A percentile compares a stretch with the other conserved stretches of the same genome.
phyloP scores from a whole-genome alignment of 176 grass and related monocot species.

The Musa beccarii region DNA sequence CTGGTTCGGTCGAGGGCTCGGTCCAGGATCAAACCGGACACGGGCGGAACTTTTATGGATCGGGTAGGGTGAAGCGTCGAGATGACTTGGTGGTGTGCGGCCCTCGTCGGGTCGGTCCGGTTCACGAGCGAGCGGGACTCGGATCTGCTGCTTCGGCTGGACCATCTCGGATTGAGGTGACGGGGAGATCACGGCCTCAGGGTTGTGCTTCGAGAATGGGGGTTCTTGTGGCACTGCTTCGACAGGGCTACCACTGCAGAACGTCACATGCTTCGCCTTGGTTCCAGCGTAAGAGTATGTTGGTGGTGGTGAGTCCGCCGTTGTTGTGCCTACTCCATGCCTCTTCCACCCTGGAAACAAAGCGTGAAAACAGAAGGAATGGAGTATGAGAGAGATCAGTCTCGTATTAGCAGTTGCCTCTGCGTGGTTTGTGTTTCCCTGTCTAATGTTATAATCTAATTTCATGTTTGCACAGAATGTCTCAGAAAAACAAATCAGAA shows the following conservation, averaged over 20 bases:
- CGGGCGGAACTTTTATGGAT: neutral
- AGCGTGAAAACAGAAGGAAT: neutral
- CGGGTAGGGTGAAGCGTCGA: neutral
- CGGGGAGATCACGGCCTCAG: slow-evolving; percentile 6
- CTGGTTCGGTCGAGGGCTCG: neutral
- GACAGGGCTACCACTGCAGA: slow-evolving; percentile 38
- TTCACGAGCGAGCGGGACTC: slow-evolving; percentile 35
- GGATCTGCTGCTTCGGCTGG: slow-evolving; percentile 24
- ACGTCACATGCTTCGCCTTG: slow-evolving; percentile 48
- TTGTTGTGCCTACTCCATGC: slow-evolving; percentile 25
- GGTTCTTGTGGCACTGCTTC: slow-evolving; percentile 34
- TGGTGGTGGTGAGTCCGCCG: slow-evolving; percentile 29
- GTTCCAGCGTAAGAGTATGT: slow-evolving; percentile 24
- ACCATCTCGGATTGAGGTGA: slow-evolving; percentile 10
- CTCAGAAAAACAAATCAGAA: too few species aligned
- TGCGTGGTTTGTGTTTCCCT: too few species aligned
- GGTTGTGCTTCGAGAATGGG: neutral
- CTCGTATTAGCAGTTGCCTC: too few species aligned
- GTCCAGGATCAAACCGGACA: neutral
- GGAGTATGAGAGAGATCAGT: neutral
- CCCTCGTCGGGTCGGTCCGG: neutral
- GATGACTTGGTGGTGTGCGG: neutral
- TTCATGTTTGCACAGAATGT: too few species aligned
- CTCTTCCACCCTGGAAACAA: slow-evolving; percentile 35
- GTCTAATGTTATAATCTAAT: too few species aligned